Evolutionary conservation across 176 grass and related monocot species (phyloP), one percentile per base, ranked within the genome.

Genomic region (Cenchrus purpureus): DNA sequence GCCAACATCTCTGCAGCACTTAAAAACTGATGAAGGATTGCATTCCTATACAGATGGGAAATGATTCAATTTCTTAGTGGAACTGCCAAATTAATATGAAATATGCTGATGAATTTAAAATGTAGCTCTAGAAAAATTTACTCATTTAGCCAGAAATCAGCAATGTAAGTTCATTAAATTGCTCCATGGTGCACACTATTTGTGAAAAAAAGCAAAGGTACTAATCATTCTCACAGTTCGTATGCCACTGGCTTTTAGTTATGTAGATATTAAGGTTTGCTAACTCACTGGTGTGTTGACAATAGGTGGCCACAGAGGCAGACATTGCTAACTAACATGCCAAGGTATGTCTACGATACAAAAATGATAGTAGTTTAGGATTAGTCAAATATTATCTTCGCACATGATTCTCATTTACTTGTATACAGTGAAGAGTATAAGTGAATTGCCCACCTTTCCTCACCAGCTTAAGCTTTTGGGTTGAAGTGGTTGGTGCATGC

Each of bases 1-100:
- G 55, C 32, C 46, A 78, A 78, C 80, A 71, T 78, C 80, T 83
- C 79, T 83, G 65, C 86, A 88, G 73, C 31, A 78, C 44, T 83
- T 83, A 16, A 88, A 88, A 61, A 71, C 54, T 3, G 86, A 83
- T 29, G 73, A 83, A 63, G 80, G 65, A 45, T 83, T 88, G 80
- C 86, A 88, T 64, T 88, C 86, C 86, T 88, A 17, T 42, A 71
- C 10, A 78, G 5, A 82, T 37, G 78, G 28, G 29, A 71, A 45
- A 78, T 4, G 1, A 42, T 44, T 83, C 55, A 64, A n/a, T 63
- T 77, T 11, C 12, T 69, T 28, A 43, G 0, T 15, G 8, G 8
- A 61, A 68, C 6, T 60, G 71, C 16, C 29, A 59, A 32, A 81
- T 75, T 55, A 60, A 7, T 50, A 68, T 53, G 51, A 81, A 59